These are phyloP conservation scores for Mucor plumbeus DNA, from an alignment of 371 early-diverging fungal species.

Conservation along the genomic window DNA sequence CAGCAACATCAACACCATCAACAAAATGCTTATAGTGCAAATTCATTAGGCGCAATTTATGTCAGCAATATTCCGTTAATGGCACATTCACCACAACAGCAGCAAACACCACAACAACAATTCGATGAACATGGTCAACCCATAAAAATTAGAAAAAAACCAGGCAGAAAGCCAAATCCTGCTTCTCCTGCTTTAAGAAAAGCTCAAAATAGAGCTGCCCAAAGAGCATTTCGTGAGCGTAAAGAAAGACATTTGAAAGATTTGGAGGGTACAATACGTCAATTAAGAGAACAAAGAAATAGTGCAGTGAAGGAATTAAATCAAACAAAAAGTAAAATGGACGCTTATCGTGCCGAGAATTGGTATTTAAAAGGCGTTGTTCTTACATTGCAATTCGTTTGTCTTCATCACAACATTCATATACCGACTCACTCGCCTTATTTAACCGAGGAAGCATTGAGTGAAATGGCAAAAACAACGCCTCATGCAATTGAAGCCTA, in stretches of 20 bases:
- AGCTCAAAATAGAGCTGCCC: slow-evolving; percentile 82
- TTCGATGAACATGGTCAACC: slow-evolving; percentile 26
- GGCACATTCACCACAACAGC: slow-evolving; percentile 16
- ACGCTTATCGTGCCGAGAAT: slow-evolving; percentile 62
- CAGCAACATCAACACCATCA: neutral
- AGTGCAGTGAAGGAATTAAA: slow-evolving; percentile 46
- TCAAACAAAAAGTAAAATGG: slow-evolving; percentile 50
- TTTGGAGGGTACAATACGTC: slow-evolving; percentile 66
- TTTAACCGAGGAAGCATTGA: slow-evolving; percentile 34
- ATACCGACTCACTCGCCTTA: slow-evolving; percentile 52
- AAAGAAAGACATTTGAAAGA: slow-evolving; percentile 73
- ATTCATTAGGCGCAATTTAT: slow-evolving; percentile 25
- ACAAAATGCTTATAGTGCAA: neutral
- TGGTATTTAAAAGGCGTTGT: slow-evolving; percentile 60
- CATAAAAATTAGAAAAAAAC: slow-evolving; percentile 38
- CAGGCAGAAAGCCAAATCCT: slow-evolving; percentile 80
- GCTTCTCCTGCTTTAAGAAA: slow-evolving; percentile 72
- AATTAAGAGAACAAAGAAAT: slow-evolving; percentile 61
- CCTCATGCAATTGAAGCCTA: slow-evolving; percentile 50
- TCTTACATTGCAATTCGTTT: slow-evolving; percentile 55
- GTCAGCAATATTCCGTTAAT: slow-evolving; percentile 24
- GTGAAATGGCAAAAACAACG: slow-evolving; percentile 38
- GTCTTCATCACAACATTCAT: slow-evolving; percentile 42
- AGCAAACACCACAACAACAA: slow-evolving; percentile 20
- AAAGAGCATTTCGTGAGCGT: slow-evolving; percentile 80